Base-by-base conservation (phyloP, 331 rosid genomes). In the Pyrus hybrid region DNA sequence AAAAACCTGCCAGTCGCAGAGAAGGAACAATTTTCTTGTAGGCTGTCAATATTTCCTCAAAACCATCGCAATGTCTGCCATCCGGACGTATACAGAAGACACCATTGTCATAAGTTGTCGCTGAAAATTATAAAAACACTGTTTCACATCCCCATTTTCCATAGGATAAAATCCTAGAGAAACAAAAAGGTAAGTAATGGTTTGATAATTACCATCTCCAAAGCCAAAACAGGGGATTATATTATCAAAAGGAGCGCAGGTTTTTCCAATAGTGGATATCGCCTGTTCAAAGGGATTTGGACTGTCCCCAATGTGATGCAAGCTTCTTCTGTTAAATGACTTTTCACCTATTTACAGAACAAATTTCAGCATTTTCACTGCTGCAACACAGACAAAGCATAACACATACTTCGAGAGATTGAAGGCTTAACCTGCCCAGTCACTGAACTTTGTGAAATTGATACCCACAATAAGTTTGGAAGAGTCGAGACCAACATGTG, bases 141-240 rank as follows among this genome's bases (percentile, higher is more conserved):
- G 33, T 29, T 13, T 71, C n/a, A 29, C 22, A 63, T 32, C 30
- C 25, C 43, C 2, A 70, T 29, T 20, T 18, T 69, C 61, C 43
- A 73, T 62, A 69, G 20, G n/a, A 70, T 67, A 43, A 16, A 29
- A 20, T 23, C 45, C 2, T 5, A 16, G 13, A 54, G 12, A 57
- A 16, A 8, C 13, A 60, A 73, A 73, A 10, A 74, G 1, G 29
- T 14, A 17, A 30, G 5, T 5, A 13, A 11, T 20, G 5, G 4
- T 11, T 43, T 23, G 45, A 6, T 76, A 28, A 72, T 57, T 92
- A 92, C 97, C 96, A 85, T 92, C 97, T 67, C 96, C 97, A 79
- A 92, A 92, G 70, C 97, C 97, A 72, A 72, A 86, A 79, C 97
- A 92, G 18, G 97, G 97, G 77, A 92, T 92, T 81, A 88, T 62